A percentile compares a stretch with the other conserved stretches of the same genome.
Conservation (phyloP, 1,284 basidiomycete species). For the Trichosporon sp. region DNA sequence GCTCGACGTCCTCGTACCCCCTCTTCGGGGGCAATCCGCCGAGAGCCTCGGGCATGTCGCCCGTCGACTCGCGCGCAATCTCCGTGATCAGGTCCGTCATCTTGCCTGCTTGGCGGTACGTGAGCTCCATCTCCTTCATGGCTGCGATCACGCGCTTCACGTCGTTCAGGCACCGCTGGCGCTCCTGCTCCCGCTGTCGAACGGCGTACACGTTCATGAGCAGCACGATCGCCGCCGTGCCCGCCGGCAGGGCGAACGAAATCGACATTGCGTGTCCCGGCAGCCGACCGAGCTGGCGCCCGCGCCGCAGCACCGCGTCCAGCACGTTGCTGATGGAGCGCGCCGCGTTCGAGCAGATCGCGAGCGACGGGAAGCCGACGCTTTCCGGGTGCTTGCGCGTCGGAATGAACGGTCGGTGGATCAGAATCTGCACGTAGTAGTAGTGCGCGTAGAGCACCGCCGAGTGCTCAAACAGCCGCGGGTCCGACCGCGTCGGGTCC, state of each 20-base stretch:
- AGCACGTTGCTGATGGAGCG: slow-evolving; percentile 74
- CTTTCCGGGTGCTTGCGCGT: slow-evolving; percentile 56
- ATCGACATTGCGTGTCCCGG: slow-evolving; percentile 56
- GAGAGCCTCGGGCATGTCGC: slow-evolving; percentile 21
- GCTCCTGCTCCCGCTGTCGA: slow-evolving; percentile 63
- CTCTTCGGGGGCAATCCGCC: slow-evolving; percentile 24
- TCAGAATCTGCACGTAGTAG: slow-evolving; percentile 68
- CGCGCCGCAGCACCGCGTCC: slow-evolving; percentile 58
- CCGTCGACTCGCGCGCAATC: slow-evolving; percentile 30
- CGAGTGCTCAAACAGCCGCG: slow-evolving; percentile 70
- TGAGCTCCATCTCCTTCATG: slow-evolving; percentile 62
- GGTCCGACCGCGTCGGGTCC: slow-evolving; percentile 69
- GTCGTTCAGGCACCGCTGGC: slow-evolving; percentile 68
- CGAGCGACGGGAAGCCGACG: slow-evolving; percentile 65
- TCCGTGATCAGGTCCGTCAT: slow-evolving; percentile 48
- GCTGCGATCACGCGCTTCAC: slow-evolving; percentile 71
- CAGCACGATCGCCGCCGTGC: slow-evolving; percentile 69
- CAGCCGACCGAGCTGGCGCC: slow-evolving; percentile 45
- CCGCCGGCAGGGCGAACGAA: slow-evolving; percentile 58
- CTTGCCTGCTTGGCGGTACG: slow-evolving; percentile 58
- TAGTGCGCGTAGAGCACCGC: slow-evolving; percentile 68
- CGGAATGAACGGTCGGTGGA: slow-evolving; percentile 78
- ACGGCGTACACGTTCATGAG: slow-evolving; percentile 74
- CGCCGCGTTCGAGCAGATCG: slow-evolving; percentile 81
- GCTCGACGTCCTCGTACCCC: slow-evolving; percentile 23